These are phyloP conservation scores for Sideroxylon spinosum DNA, from an alignment of 179 eudicot genomes.

Conservation along the genomic window DNA sequence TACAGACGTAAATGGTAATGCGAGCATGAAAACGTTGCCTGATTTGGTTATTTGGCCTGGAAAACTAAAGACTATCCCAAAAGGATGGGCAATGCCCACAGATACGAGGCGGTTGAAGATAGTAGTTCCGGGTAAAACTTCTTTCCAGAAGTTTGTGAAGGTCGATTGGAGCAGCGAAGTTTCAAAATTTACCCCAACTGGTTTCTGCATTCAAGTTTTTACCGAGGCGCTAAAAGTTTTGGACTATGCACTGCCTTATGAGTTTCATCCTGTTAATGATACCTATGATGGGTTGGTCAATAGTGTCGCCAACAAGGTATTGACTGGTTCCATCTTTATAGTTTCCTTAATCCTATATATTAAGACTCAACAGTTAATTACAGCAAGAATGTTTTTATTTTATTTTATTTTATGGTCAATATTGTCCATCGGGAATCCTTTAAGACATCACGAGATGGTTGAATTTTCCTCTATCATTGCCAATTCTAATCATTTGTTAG, in stretches of 20 bases:
- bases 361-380: no score
- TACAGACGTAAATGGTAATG: neutral
- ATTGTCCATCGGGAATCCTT: neutral
- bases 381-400: neutral
- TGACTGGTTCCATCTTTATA: slow-evolving; percentile 1
- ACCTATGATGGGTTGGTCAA: slow-evolving; percentile 39
- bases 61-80: slow-evolving; percentile 27
- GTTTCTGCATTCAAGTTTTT: slow-evolving; percentile 43
- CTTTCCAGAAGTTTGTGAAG: slow-evolving; percentile 38
- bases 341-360: neutral
- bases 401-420: neutral
- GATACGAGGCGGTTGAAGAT: slow-evolving; percentile 28
- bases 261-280: slow-evolving; percentile 29
- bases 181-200: slow-evolving; percentile 8
- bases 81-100: slow-evolving; percentile 51
- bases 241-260: slow-evolving; percentile 35
- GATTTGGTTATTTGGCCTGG: slow-evolving; percentile 46
- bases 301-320: slow-evolving; percentile 38
- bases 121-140: slow-evolving; percentile 35
- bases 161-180: slow-evolving; percentile 10
- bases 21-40: slow-evolving; percentile 11
- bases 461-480: slow-evolving; percentile 4
- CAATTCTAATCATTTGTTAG: no score
- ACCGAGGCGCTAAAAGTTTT: slow-evolving; percentile 21
- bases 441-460: neutral